Percentiles rank a stretch among this genome's conserved stretches.
Conservation (phyloP, 2,329 filamentous ascomycete genomes). For the Fusarium tanahbumbuense region DNA sequence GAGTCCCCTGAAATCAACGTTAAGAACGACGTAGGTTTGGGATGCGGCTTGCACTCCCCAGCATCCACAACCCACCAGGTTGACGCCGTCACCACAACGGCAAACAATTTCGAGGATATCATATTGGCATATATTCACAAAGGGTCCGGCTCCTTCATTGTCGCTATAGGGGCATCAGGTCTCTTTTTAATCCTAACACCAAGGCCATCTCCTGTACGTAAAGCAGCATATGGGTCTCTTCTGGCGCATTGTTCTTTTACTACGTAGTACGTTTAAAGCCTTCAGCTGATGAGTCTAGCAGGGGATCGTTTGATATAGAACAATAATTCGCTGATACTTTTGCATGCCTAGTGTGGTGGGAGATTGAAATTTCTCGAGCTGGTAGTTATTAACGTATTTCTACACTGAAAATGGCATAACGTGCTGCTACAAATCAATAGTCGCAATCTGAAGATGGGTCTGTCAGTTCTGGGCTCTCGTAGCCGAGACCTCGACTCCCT, state of each 20-base stretch:
- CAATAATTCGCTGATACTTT: neutral
- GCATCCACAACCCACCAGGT: constrained; percentile 2
- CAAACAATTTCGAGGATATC: neutral
- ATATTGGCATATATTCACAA: neutral
- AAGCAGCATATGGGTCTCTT: neutral
- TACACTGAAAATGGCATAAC: neutral
- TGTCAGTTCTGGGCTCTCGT: neutral
- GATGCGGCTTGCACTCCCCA: constrained; percentile 2
- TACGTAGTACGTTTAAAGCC: neutral
- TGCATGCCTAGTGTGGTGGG: neutral
- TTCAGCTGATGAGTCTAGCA: neutral
- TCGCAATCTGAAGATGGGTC: neutral
- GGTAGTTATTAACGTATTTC: neutral
- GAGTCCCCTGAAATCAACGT: neutral
- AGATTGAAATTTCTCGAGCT: neutral
- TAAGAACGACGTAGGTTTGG: neutral
- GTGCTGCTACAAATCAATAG: neutral
- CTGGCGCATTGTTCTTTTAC: neutral
- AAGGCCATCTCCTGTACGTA: neutral
- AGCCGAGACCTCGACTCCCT: neutral
- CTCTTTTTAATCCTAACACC: neutral
- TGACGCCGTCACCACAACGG: neutral
- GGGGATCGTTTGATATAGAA: too few relatives aligned
- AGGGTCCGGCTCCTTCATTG: neutral
- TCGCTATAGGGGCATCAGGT: neutral